phyloP scores from a whole-genome alignment of 177 flowering plant genomes.

The Telopea speciosissima region DNA sequence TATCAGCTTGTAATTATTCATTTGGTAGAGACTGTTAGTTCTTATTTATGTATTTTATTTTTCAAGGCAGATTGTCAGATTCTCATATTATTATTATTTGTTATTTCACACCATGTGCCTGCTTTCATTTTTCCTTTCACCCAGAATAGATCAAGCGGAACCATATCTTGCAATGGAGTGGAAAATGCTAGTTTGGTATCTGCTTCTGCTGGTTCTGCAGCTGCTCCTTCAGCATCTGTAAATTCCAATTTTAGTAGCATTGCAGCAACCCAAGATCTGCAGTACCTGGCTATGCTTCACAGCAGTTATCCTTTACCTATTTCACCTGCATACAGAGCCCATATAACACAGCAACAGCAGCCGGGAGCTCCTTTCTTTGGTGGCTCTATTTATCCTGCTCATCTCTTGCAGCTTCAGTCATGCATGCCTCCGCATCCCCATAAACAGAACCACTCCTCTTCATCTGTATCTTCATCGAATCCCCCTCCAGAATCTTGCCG shows the following conservation, averaged over 20 bases:
- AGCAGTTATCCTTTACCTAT: constrained; percentile 30
- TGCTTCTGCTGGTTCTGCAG: constrained; percentile 15
- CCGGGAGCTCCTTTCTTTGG: constrained; percentile 27
- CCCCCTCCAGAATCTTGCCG: constrained; percentile 3
- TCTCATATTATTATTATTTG: constrained; percentile 22
- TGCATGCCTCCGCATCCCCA: constrained; percentile 10
- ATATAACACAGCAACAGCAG: constrained; percentile 12
- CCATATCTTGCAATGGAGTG: constrained; percentile 8
- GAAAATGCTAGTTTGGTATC: constrained; percentile 14
- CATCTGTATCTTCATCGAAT: constrained; percentile 17
- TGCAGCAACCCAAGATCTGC: constrained; percentile 15
- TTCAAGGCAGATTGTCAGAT: too few species aligned
- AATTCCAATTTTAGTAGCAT: constrained; percentile 10
- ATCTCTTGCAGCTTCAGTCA: constrained; percentile 30
- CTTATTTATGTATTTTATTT: too few species aligned
- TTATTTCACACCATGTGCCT: constrained; percentile 24
- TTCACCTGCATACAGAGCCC: constrained; percentile 27
- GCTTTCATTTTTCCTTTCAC: constrained; percentile 30
- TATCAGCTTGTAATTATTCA: too few species aligned
- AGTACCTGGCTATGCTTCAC: constrained; percentile 35
- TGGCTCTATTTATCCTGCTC: constrained; percentile 36
- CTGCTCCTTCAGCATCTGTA: constrained; percentile 18
- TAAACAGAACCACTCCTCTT: constrained; percentile 17
- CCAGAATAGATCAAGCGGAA: constrained; percentile 25
- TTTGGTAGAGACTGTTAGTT: too few species aligned